Evolutionary conservation across 257 asterid species (phyloP).

Genomic region (Salvia rosmarinus): DNA sequence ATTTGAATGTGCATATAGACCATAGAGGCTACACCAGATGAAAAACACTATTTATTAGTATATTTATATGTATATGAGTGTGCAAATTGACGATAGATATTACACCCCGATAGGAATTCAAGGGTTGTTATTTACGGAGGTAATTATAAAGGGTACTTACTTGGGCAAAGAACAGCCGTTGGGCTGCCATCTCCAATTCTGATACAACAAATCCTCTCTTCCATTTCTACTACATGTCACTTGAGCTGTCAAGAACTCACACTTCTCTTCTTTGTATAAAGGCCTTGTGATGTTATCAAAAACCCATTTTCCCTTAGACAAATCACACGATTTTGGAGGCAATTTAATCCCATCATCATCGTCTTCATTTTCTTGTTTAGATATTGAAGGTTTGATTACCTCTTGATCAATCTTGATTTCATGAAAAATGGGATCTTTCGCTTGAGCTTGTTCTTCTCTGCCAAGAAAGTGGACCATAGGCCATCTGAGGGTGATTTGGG

Average conservation of each 20-base stretch:
- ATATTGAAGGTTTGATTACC: neutral
- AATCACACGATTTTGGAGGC: constrained; percentile 60
- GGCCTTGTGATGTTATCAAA: constrained; percentile 59
- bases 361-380: constrained; percentile 7
- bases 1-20: neutral
- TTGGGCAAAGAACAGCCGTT: constrained; percentile 69
- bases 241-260: constrained; percentile 68
- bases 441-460: neutral
- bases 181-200: constrained; percentile 89
- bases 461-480: constrained; percentile 9
- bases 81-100: neutral
- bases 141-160: constrained; percentile 31
- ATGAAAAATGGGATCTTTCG: too few species aligned
- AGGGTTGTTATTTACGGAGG: too few species aligned
- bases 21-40: neutral
- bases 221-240: constrained; percentile 74
- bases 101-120: neutral
- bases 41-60: too few species aligned
- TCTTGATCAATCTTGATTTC: neutral
- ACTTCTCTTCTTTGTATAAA: constrained; percentile 61
- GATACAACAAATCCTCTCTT: constrained; percentile 54
- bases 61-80: too few species aligned
- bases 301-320: constrained; percentile 72
- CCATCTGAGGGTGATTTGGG: constrained; percentile 38
- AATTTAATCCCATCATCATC: constrained; percentile 38